Evolutionary conservation across 371 early-diverging fungal genomes (phyloP), one percentile per base, ranked within the genome.

Genomic region (Syncephalastrum contaminatum): DNA sequence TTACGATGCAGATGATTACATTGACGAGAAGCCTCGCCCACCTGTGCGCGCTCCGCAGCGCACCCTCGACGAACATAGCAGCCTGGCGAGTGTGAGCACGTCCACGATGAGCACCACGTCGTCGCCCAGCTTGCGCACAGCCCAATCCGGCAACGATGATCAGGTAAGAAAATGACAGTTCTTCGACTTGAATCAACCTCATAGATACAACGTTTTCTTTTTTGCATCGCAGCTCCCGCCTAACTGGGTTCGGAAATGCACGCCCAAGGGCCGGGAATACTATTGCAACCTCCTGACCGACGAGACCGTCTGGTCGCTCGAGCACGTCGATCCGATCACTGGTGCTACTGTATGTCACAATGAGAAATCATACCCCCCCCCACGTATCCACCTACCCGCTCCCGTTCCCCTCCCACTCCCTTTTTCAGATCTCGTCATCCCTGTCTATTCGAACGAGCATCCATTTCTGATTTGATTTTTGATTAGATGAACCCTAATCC

Each of bases 211-310:
- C 15, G 10, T 15, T 44, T 44, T 21, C 45, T 44, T 44, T 7
- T 15, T 7, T 4, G 40, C 47, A 15, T 43, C 16, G 27, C 44
- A 68, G 72, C 70, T 81, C 39, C 88, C 84, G 27, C 83, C 75
- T 42, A 75, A 75, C 68, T 93, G 85, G 89, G 73, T 72, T 25
- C 68, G 75, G 16, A 85, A 86, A 59, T 59, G 62, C 30, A 66
- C 83, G 50, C 60, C 86, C 15, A 76, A 86, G 52, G 91, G 91
- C 10, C 77, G 84, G 50, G 75, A 75, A 14, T 94, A 91, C 67
- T 92, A 81, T 62, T 91, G 79, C 66, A 92, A 94, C 67, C 64
- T 86, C 30, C 70, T 86, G 27, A 90, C 91, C 4, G 88, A 91
- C 52, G 80, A 87, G 60, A 89, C 91, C 4, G 85, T 82, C n/a